Evolutionary conservation across 164 flowering plant genomes (phyloP).

Genomic region (Santalum album): DNA sequence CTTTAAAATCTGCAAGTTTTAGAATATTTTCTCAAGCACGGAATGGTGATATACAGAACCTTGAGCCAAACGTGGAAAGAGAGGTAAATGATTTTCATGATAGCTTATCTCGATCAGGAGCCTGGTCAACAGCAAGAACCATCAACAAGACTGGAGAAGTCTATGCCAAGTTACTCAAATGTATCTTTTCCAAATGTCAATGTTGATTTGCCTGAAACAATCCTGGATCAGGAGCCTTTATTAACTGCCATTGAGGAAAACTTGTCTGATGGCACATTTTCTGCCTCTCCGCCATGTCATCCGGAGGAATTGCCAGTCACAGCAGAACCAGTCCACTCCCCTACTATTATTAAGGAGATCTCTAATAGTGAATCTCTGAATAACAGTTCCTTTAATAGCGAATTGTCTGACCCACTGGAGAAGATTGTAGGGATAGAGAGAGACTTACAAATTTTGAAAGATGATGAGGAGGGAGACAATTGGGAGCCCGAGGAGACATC

Average conservation of each 20-base stretch:
- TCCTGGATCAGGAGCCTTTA: constrained; percentile 27
- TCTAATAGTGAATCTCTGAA: constrained; percentile 21
- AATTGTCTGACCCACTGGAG: constrained; percentile 23
- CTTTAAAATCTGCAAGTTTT: constrained; percentile 66
- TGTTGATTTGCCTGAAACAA: constrained; percentile 42
- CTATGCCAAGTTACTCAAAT: constrained; percentile 26
- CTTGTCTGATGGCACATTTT: constrained; percentile 10
- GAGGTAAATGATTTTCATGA: constrained; percentile 21
- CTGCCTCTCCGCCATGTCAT: constrained; percentile 9
- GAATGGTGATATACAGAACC: constrained; percentile 34
- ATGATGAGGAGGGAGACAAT: constrained; percentile 40
- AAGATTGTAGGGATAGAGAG: constrained; percentile 33
- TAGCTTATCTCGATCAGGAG: constrained; percentile 23
- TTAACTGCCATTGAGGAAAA: constrained; percentile 27
- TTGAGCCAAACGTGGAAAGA: constrained; percentile 20
- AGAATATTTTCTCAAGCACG: constrained; percentile 32
- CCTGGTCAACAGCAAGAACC: constrained; percentile 18
- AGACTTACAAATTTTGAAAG: constrained; percentile 32
- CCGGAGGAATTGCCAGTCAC: constrained; percentile 23
- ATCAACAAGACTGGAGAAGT: constrained; percentile 10
- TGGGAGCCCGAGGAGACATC: constrained; percentile 63
- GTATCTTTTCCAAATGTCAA: constrained; percentile 20
- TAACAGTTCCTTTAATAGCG: constrained; percentile 17
- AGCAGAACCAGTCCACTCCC: constrained; percentile 11
- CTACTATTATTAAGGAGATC: constrained; percentile 19